Percentiles rank a stretch among this genome's conserved stretches.
These are phyloP conservation scores for Rugosomyces carneus DNA, from an alignment of 1,284 basidiomycete species.

Conservation along the genomic window DNA sequence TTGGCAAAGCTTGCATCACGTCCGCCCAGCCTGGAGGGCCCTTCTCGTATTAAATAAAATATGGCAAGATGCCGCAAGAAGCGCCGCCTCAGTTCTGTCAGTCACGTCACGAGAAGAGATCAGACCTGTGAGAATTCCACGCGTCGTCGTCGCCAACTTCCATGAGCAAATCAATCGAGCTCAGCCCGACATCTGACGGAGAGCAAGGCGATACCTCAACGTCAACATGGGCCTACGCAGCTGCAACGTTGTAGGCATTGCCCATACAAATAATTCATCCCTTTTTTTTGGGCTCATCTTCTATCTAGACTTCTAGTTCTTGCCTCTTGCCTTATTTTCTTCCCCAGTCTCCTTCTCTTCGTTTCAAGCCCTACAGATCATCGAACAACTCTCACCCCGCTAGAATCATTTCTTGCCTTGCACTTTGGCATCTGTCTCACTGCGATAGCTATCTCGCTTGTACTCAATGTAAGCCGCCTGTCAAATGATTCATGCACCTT, in stretches of 20 bases:
- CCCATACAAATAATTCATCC: conserved; percentile 9
- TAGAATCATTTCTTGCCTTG: conserved; percentile 60
- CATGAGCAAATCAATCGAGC: conserved; percentile 23
- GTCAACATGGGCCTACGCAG: conserved; percentile 42
- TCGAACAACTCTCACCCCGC: conserved; percentile 46
- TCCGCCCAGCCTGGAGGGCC: conserved; percentile 5
- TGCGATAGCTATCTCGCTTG: conserved; percentile 45
- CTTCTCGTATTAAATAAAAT: conserved; percentile 3
- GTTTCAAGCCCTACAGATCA: conserved; percentile 40
- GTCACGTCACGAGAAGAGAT: conserved; percentile 8
- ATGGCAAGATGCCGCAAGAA: conserved; percentile 1
- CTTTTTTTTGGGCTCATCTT: neutral
- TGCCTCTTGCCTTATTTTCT: conserved; percentile 42
- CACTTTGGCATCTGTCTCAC: conserved; percentile 58
- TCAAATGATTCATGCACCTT: conserved; percentile 4
- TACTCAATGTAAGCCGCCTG: conserved; percentile 47
- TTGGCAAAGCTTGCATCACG: conserved; percentile 15
- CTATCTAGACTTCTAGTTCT: conserved; percentile 34
- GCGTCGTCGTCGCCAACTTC: neutral
- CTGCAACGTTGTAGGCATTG: conserved; percentile 33
- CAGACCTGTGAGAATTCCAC: conserved; percentile 6
- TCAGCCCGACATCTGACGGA: conserved; percentile 12
- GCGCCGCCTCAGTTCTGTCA: conserved; percentile 1
- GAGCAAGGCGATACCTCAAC: conserved; percentile 17
- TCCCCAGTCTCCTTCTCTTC: conserved; percentile 58